phyloP scores from a whole-genome alignment of 345 rosid species.

The Moricandia arvensis region DNA sequence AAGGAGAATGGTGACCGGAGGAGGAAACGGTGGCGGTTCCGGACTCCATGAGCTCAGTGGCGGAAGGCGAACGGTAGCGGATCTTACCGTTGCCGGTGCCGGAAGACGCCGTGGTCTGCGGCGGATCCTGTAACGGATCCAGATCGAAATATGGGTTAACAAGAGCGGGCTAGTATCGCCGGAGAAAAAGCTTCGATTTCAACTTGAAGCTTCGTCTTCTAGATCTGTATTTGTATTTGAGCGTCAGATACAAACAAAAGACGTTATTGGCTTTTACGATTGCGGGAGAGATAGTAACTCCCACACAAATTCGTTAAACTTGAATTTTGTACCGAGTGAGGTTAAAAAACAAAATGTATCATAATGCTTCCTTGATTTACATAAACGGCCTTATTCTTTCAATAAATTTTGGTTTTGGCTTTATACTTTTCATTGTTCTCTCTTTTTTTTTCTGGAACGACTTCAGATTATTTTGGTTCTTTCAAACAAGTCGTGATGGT shows the following conservation, averaged over 20 bases:
- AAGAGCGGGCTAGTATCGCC: not conserved
- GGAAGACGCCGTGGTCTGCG: slow-evolving; percentile 52
- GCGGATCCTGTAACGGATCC: slow-evolving; percentile 73
- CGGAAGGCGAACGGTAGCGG: slow-evolving; percentile 83
- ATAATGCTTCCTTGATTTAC: not conserved
- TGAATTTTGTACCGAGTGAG: not conserved
- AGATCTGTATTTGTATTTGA: slow-evolving; percentile 32
- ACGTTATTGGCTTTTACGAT: slow-evolving; percentile 27
- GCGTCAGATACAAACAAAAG: slow-evolving; percentile 24
- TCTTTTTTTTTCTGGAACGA: not conserved
- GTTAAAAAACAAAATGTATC: not conserved
- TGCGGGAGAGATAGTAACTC: slow-evolving; percentile 31
- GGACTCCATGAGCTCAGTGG: slow-evolving; percentile 53
- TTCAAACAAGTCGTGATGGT: not conserved
- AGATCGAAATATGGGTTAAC: slow-evolving; percentile 42
- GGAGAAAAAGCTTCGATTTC: slow-evolving; percentile 18
- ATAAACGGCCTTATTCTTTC: not conserved
- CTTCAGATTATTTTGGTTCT: not conserved
- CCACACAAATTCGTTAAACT: not conserved
- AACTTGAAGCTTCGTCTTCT: not conserved
- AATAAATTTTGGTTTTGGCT: not conserved
- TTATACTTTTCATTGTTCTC: not conserved
- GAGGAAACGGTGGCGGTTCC: slow-evolving; percentile 33
- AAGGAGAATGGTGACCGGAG: slow-evolving; percentile 32
- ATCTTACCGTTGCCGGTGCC: slow-evolving; percentile 74